Conservation (phyloP, 129 eudicot genomes). For the carrot (Daucus carota) region DNA sequence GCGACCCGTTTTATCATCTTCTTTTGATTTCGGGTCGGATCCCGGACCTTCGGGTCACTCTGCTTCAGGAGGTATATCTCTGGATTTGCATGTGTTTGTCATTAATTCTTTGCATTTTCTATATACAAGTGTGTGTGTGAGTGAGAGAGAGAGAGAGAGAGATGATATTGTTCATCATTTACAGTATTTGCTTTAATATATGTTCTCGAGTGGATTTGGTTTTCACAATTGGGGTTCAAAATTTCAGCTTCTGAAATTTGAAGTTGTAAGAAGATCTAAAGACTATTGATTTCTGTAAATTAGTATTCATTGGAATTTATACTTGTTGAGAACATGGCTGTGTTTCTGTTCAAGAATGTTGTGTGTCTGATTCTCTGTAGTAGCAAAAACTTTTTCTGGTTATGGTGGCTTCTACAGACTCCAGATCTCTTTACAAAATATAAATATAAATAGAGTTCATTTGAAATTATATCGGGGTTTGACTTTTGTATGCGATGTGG, state of each 20-base stretch:
- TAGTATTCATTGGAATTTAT: not conserved
- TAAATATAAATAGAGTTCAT: not conserved
- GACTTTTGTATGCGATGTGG: not conserved
- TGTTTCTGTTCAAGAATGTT: not conserved
- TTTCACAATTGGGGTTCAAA: not conserved
- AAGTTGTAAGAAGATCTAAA: not conserved
- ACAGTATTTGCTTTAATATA: not conserved
- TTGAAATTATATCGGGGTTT: not conserved
- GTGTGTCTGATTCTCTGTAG: not conserved
- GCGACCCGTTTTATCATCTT: conserved; percentile 28
- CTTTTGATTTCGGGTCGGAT: conserved; percentile 13
- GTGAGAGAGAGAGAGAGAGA: not conserved
- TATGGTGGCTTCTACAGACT: not conserved
- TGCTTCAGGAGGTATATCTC: conserved; percentile 22
- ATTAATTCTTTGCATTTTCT: conserved; percentile 2
- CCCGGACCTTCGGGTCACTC: conserved; percentile 27
- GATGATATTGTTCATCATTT: not conserved
- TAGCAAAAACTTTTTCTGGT: not conserved
- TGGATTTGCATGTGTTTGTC: not conserved
- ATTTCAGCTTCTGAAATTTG: not conserved
- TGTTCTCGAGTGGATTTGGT: not conserved
- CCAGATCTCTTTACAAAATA: not conserved
- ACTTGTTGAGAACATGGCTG: not conserved
- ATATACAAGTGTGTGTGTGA: not conserved
- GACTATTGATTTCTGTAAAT: not conserved